Evolutionary conservation across 495 filamentous ascomycete species (phyloP), one percentile per base, ranked within the genome.

Genomic region (Tirmania nivea): DNA sequence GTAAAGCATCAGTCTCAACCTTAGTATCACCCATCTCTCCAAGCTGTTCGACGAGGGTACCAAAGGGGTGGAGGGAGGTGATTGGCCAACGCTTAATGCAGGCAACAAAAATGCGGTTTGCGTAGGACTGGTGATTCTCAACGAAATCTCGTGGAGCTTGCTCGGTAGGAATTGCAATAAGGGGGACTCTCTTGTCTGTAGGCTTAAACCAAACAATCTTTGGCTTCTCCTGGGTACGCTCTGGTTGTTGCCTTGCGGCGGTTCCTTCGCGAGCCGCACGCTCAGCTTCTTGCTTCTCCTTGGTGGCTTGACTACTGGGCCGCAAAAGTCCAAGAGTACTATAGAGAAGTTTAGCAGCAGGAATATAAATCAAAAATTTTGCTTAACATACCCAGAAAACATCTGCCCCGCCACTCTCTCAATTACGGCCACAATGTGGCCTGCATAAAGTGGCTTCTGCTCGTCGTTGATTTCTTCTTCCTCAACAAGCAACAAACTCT

Each of bases 191-290:
- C 75, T 97, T 97, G 68, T 97, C 90, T 1, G 90, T 97, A 53
- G 90, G 90, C 73, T 97, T 97, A 73, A 97, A 97, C 90, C 90
- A 97, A 35, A 97, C 90, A 69, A 97, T 97, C 79, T 97, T 97
- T 39, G 90, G 90, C 69, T 94, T 96, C 52, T 97, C 92, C 66
- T 86, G 87, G 54, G 86, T 79, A 50, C 88, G 80, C 39, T 84
- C 81, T 51, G 67, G 69, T 34, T 83, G 82, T 45, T 78, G 76
- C 52, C 89, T 86, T 52, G 78, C 76, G 53, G 71, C 72, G 52
- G 72, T 72, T 31, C 90, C 90, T 65, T 96, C 92, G 60, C 92
- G 80, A 59, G 87, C 86, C 51, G 81, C 80, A 50, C 90, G 80
- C 68, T 97, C 90, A 48, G 90, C 90, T 68, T 97, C 90, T 66